Evolutionary conservation across 306 rosid genomes (phyloP).

Genomic region (Castanea sativa): DNA sequence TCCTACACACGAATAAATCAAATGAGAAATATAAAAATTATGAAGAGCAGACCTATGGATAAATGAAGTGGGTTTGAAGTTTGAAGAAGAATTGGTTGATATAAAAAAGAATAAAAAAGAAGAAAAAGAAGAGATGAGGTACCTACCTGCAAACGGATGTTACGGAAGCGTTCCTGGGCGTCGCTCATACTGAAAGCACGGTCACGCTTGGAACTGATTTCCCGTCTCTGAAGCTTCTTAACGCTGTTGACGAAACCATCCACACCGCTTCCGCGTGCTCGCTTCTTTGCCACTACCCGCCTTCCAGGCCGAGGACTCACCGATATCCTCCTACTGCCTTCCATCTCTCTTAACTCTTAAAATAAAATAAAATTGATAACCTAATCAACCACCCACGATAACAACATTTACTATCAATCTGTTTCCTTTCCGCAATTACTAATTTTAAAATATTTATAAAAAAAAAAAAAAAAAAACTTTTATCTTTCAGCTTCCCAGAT

Average conservation of each 20-base stretch:
- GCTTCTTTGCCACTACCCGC: constrained; percentile 51
- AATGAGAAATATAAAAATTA: neutral
- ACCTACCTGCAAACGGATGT: constrained; percentile 55
- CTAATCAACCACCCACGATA: no score
- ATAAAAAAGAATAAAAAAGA: neutral
- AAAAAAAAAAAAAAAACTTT: neutral
- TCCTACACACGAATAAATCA: constrained; percentile 38
- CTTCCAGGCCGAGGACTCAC: constrained; percentile 64
- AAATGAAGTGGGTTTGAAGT: no score
- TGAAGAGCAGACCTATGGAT: neutral
- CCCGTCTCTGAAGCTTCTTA: constrained; percentile 63
- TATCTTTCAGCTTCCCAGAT: neutral
- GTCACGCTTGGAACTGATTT: constrained; percentile 62
- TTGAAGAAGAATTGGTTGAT: no score
- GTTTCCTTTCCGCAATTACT: neutral
- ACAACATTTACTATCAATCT: neutral
- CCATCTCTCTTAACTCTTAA: constrained; percentile 28
- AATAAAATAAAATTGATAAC: no score
- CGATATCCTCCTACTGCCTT: constrained; percentile 54
- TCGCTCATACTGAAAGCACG: constrained; percentile 61
- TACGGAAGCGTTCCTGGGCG: constrained; percentile 59
- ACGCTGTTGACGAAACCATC: constrained; percentile 64
- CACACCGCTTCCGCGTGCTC: constrained; percentile 34
- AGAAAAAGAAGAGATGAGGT: neutral
- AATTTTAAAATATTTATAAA: no score